phyloP scores from a whole-genome alignment of 2,329 filamentous ascomycete genomes.

The Ploettnerulaceae sp. region DNA sequence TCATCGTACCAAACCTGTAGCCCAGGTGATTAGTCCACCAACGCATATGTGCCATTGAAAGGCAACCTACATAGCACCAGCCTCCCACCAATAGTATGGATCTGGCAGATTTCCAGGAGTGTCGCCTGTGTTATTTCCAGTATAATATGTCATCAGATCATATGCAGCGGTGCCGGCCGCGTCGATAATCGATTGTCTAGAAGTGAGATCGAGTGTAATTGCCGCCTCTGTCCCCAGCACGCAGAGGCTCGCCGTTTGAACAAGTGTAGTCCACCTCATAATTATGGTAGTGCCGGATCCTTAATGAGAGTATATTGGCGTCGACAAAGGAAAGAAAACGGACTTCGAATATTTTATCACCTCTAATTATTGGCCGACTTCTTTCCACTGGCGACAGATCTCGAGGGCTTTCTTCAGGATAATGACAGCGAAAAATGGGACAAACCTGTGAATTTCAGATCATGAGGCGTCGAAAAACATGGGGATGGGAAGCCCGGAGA shows the following conservation, averaged over 20 bases:
- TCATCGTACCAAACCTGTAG: conserved; percentile 54
- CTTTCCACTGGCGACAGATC: neutral
- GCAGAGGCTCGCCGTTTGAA: conserved; percentile 14
- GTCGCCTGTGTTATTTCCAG: conserved; percentile 45
- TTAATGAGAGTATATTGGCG: neutral
- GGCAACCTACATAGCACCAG: conserved; percentile 61
- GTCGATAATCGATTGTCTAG: conserved; percentile 32
- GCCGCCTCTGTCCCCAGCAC: conserved; percentile 22
- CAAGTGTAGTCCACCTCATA: conserved; percentile 11
- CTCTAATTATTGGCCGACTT: conserved; percentile 1
- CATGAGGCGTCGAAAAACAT: neutral
- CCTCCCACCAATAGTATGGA: conserved; percentile 55
- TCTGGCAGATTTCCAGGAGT: conserved; percentile 47
- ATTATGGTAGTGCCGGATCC: neutral
- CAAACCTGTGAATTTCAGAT: conserved; percentile 1
- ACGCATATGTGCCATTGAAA: neutral
- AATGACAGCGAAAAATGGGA: conserved; percentile 5
- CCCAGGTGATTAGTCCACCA: no score
- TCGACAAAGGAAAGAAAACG: neutral
- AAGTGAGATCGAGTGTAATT: conserved; percentile 21
- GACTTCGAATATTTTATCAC: no score
- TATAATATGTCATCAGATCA: conserved; percentile 48
- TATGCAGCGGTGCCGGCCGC: conserved; percentile 37
- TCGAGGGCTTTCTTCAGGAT: neutral
- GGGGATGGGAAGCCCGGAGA: conserved; percentile 7